Evolutionary conservation across 2,329 filamentous ascomycete species (phyloP), one percentile per base, ranked within the genome.

Genomic region (Sporothrix schenckii): DNA sequence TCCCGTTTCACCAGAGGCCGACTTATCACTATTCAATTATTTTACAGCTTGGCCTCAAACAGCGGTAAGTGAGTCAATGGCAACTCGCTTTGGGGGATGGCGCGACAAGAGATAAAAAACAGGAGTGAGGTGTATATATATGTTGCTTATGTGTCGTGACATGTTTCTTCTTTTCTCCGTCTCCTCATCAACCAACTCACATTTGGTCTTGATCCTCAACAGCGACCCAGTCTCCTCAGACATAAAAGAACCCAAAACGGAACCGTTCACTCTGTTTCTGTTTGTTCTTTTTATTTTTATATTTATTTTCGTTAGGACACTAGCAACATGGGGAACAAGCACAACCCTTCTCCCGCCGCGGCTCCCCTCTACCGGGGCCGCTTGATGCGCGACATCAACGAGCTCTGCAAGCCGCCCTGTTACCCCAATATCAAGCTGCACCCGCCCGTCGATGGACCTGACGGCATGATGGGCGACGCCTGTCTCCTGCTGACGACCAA

Each of bases 401-500:
- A 85, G 73, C 76, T 85, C 19, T 77, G 81, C 58, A 75, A 77
- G 30, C 75, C 81, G 54, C 83, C 83, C 0, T 85, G 85, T 72
- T 68, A 68, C 54, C 82, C 83, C 2, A 83, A 83, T 58, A 81
- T 85, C 70, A 69, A 72, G n/a, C 74, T 85, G 0, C 76, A 81
- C 72, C 72, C 80, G 30, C 71, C 77, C 1, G 74, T 82, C 30
- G 72, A 77, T 1, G 74, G 82, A 52, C 68, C 84, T 47, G 74
- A 73, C 1, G 60, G 72, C 50, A 14, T 41, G 10, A 21, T 21
- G 34, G 34, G 44, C 61, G 21, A 14, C 2, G 80, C 80, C 4
- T 86, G 84, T 61, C 77, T 85, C 1, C 73, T 85, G 24, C 78
- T 86, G 1, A 80, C 77, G 0, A 80, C 83, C 0, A 77, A 80